Evolutionary conservation across 2,329 filamentous ascomycete species (phyloP), one percentile per base, ranked within the genome.

Genomic region (Microcera coccophila): DNA sequence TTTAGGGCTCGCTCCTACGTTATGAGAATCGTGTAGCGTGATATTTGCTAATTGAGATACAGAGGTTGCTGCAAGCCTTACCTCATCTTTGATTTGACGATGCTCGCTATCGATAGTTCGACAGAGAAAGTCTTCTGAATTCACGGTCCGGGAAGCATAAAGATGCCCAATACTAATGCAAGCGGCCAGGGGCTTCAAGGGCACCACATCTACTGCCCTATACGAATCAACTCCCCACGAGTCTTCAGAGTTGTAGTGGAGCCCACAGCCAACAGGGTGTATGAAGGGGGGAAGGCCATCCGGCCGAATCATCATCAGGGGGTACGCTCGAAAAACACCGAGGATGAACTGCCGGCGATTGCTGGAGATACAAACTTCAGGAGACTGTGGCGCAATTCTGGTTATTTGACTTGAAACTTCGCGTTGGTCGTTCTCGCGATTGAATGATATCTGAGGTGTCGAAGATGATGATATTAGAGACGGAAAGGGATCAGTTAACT

Each of bases 91-190:
- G 14, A 41, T 41, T 22, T 32, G 21, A 26, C 22, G 22, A 8
- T 41, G 39, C 18, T 41, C 39, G 18, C 24, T 36, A 5, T 41
- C 39, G 8, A 36, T 41, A 20, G 32, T 36, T 31, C 39, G 17
- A 21, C 39, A 41, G 17, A 41, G n/a, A 17, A 41, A 36, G 12
- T 3, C 39, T 21, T 36, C 39, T 14, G 33, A 36, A 21, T 41
- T 36, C n/a, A 7, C 3, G 9, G 19, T 41, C 4, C 39, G 21
- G n/a, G 39, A 26, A 17, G 16, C 16, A 19, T 36, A 41, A 0
- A 41, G 18, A 4, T 31, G 24, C 16, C 32, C 33, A n/a, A 41
- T 41, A 14, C 22, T 15, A 7, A 19, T 5, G 11, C 39, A 41
- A 11, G 39, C 32, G 28, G 32, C 39, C 24, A 36, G 24, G 3